A percentile compares a stretch with the other conserved stretches of the same genome.
Evolutionary conservation across 495 filamentous ascomycete species (phyloP).

Genomic region (Hypoxylon intermedium): DNA sequence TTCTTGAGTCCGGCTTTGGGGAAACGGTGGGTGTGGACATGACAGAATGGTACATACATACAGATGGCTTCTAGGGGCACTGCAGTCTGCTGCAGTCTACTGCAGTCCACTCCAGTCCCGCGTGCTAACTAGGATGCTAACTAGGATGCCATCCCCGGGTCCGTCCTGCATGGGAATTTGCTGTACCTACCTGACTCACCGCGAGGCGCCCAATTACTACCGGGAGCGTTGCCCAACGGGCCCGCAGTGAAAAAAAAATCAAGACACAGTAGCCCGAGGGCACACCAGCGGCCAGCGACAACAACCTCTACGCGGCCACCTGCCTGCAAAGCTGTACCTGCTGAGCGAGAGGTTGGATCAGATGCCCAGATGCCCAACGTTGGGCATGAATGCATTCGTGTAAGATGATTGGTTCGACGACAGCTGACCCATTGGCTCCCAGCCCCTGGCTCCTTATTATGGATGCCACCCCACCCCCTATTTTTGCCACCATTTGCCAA

Average conservation of each 20-base stretch:
- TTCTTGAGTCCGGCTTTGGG: constrained; percentile 18
- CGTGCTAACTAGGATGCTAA: constrained; percentile 38
- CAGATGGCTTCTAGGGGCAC: constrained; percentile 18
- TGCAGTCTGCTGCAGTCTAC: neutral
- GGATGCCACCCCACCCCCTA: constrained; percentile 27
- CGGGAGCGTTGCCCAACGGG: constrained; percentile 39
- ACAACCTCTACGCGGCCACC: constrained; percentile 12
- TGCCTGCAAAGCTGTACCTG: constrained; percentile 34
- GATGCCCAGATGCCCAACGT: constrained; percentile 31
- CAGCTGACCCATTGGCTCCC: constrained; percentile 15
- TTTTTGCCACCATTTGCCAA: constrained; percentile 33
- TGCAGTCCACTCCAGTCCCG: constrained; percentile 29
- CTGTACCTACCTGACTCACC: constrained; percentile 39
- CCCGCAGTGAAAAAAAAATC: neutral
- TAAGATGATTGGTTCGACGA: constrained; percentile 31
- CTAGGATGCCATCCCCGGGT: constrained; percentile 36
- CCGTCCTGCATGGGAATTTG: constrained; percentile 36
- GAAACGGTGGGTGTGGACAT: constrained; percentile 30
- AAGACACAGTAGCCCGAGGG: constrained; percentile 28
- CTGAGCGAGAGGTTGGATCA: constrained; percentile 27
- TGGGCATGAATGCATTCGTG: constrained; percentile 34
- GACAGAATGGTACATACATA: neutral
- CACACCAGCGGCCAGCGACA: constrained; percentile 2
- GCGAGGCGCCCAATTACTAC: constrained; percentile 38
- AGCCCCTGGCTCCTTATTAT: neutral